Percentiles rank a stretch among this genome's conserved stretches.
phyloP scores from a whole-genome alignment of 2,329 filamentous ascomycete species.

The Xylogone sp. region DNA sequence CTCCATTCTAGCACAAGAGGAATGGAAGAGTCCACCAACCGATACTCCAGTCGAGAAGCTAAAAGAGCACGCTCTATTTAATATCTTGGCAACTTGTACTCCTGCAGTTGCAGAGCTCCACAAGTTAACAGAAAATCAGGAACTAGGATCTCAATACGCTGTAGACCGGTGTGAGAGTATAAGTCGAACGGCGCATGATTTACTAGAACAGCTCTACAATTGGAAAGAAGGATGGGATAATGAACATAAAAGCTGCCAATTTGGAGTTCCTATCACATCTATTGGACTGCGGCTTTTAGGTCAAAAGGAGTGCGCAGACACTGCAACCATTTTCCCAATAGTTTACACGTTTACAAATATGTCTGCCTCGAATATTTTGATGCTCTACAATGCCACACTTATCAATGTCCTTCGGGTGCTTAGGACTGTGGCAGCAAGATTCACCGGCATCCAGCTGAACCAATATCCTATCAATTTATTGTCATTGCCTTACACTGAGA shows the following conservation, averaged over 20 bases:
- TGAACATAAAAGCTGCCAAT: neutral
- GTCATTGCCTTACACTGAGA: neutral
- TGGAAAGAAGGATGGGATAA: neutral
- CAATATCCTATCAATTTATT: too few species aligned
- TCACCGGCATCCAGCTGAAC: neutral
- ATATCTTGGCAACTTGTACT: constrained; percentile 26
- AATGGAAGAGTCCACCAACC: constrained; percentile 23
- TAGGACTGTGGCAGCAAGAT: constrained; percentile 10
- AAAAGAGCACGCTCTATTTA: constrained; percentile 23
- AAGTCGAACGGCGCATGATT: neutral
- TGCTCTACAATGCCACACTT: constrained; percentile 26
- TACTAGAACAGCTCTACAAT: neutral
- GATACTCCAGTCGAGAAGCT: constrained; percentile 14
- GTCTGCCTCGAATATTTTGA: constrained; percentile 15
- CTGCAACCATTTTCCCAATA: neutral
- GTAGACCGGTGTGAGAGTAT: neutral
- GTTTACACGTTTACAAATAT: constrained; percentile 21
- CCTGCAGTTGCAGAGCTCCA: constrained; percentile 18
- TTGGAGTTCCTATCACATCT: neutral
- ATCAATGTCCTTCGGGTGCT: constrained; percentile 24
- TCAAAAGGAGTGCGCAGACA: neutral
- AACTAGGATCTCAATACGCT: neutral
- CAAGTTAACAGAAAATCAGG: constrained; percentile 3
- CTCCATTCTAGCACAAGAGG: constrained; percentile 22
- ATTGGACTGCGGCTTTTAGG: neutral